These are phyloP conservation scores for Cinchona pubescens DNA, from an alignment of 257 asterid genomes.

Conservation along the genomic window DNA sequence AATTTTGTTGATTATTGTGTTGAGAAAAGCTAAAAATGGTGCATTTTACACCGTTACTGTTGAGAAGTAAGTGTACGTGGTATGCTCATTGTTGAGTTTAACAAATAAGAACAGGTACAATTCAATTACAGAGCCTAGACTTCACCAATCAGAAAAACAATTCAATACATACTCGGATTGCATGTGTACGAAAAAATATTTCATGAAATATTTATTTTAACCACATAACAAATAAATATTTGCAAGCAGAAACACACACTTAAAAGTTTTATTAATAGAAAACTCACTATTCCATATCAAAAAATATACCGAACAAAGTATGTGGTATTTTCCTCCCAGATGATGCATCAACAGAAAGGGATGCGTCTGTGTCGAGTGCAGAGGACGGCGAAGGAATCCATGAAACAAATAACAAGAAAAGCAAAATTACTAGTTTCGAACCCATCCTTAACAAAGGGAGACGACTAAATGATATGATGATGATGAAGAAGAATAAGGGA, in stretches of 20 bases:
- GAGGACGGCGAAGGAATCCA: constrained; percentile 40
- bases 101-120: no score
- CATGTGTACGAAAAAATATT: no score
- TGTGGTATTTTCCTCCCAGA: constrained; percentile 57
- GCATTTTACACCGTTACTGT: no score
- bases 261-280: neutral
- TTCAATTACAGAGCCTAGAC: no score
- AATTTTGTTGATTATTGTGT: no score
- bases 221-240: neutral
- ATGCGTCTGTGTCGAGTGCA: constrained; percentile 46
- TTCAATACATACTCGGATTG: no score
- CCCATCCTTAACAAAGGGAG: neutral
- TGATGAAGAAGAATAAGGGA: no score
- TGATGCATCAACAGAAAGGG: constrained; percentile 58
- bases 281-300: constrained; percentile 87
- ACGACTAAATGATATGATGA: no score
- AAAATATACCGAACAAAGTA: constrained; percentile 76
- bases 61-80: no score
- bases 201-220: neutral
- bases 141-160: no score
- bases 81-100: no score
- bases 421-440: constrained; percentile 19
- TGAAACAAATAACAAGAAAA: constrained; percentile 40
- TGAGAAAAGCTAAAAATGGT: no score
- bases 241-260: neutral